These are phyloP conservation scores for Phytophthora megakarya DNA, from an alignment of 352 stramenopile species.

Conservation along the genomic window DNA sequence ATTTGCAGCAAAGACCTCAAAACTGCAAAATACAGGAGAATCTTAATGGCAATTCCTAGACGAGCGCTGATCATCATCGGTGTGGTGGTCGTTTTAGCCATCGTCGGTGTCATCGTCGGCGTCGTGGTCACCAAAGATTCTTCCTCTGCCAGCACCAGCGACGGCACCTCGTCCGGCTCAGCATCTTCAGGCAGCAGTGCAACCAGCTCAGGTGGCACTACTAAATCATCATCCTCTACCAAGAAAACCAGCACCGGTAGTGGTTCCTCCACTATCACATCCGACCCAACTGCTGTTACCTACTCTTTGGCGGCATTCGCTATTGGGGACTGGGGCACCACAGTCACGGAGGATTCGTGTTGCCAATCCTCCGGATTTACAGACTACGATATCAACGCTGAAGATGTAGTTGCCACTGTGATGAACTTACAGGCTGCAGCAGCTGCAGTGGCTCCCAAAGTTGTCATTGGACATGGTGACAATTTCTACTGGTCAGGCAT, in stretches of 20 bases:
- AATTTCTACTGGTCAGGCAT: slow-evolving; percentile 79
- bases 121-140: slow-evolving; percentile 39
- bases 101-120: slow-evolving; percentile 55
- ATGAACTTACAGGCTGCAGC: slow-evolving; percentile 57
- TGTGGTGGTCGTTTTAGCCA: slow-evolving; percentile 50
- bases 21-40: slow-evolving; percentile 1
- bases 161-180: slow-evolving; percentile 24
- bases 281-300: slow-evolving; percentile 36
- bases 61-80: slow-evolving; percentile 42
- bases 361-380: slow-evolving; percentile 62
- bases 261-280: slow-evolving; percentile 35
- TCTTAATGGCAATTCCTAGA: slow-evolving; percentile 22
- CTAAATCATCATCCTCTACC: slow-evolving; percentile 27
- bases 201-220: slow-evolving; percentile 25
- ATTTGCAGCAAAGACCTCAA: slow-evolving; percentile 16
- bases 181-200: slow-evolving; percentile 22
- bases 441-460: slow-evolving; percentile 50
- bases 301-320: slow-evolving; percentile 66
- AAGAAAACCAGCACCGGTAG: slow-evolving; percentile 32
- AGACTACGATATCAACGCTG: slow-evolving; percentile 65
- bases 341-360: slow-evolving; percentile 62
- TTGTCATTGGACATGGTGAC: slow-evolving; percentile 65
- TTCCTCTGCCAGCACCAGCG: slow-evolving; percentile 33
- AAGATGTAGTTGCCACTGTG: slow-evolving; percentile 57
- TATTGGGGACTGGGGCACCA: slow-evolving; percentile 78